Base-by-base conservation (phyloP, 108 stramenopile genomes). In the Pseudonitzschia pungens region DNA sequence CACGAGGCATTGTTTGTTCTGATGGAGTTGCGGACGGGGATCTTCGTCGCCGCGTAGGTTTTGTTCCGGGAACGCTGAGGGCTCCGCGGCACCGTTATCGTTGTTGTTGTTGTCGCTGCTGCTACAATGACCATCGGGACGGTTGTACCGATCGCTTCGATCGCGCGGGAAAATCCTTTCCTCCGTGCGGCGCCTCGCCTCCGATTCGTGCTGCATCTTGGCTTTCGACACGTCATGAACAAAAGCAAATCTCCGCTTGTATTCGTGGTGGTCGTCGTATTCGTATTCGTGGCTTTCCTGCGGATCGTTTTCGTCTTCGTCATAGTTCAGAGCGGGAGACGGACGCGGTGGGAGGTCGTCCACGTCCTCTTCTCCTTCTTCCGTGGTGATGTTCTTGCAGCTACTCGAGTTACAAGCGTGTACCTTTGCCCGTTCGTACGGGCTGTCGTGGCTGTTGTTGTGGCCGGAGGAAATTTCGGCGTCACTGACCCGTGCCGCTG, bases 241-340 rank as follows among this genome's bases (percentile, higher is more conserved):
- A 74, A 85, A 85, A 0, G 84, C 84, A 64, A 79, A 76, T 12
- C 84, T 58, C 3, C 84, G 81, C 33, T 78, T 84, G 76, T 80
- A 76, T 50, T 65, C 59, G 56, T 77, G 69, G 15, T 69, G 69
- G 28, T 67, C 42, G 48, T 29, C 66, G 27, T 67, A 16, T 32
- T 67, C 60, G 40, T 40, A 6, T 14, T 33, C 33, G 2, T 62
- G 16, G 28, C 28, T 16, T 16, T 60, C 68, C 52, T 36, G 45
- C 52, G 29, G 21, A 15, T 73, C 33, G 15, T 65, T 15, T 36
- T 70, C 69, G 1, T 70, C 28, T 21, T 50, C 44, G 40, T 22
- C 20, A 0, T 62, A 33, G 16, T n/a, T n/a, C n/a, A n/a, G n/a
- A n/a, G n/a, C n/a, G n/a, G n/a, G n/a, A n/a, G n/a, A n/a, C n/a